Evolutionary conservation across 2,329 filamentous ascomycete species (phyloP).

Genomic region (Neofusicoccum parvum): DNA sequence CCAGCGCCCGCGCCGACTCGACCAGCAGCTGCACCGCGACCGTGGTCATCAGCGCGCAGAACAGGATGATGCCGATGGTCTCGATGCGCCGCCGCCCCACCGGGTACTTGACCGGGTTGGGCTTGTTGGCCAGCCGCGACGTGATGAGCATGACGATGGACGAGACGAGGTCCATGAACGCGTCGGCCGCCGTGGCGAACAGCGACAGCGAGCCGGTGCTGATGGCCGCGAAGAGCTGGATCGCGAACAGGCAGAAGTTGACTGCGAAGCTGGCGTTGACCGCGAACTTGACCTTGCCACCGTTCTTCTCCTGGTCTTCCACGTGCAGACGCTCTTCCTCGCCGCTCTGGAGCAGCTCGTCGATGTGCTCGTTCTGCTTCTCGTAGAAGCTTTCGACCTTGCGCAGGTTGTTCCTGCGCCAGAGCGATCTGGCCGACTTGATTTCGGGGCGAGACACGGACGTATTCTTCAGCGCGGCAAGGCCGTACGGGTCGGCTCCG

Average conservation of each 20-base stretch:
- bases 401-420: slow-evolving; percentile 29
- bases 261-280: slow-evolving; percentile 42
- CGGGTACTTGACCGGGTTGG: slow-evolving; percentile 64
- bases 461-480: slow-evolving; percentile 37
- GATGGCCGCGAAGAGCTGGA: slow-evolving; percentile 61
- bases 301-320: slow-evolving; percentile 54
- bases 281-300: slow-evolving; percentile 42
- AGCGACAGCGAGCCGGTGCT: slow-evolving; percentile 63
- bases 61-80: slow-evolving; percentile 66
- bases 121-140: slow-evolving; percentile 59
- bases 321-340: slow-evolving; percentile 58
- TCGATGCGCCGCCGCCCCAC: slow-evolving; percentile 65
- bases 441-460: slow-evolving; percentile 49
- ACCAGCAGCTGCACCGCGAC: slow-evolving; percentile 65
- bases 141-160: slow-evolving; percentile 65
- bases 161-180: slow-evolving; percentile 67
- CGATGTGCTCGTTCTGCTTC: slow-evolving; percentile 44
- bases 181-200: slow-evolving; percentile 67
- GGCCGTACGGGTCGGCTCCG: slow-evolving; percentile 38
- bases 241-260: slow-evolving; percentile 55
- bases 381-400: slow-evolving; percentile 47
- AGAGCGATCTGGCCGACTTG: slow-evolving; percentile 18
- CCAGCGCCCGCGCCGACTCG: slow-evolving; percentile 59
- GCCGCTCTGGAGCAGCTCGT: slow-evolving; percentile 56
- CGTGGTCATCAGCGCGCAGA: slow-evolving; percentile 68